These are phyloP conservation scores for Cordyceps farinosa DNA, from an alignment of 2,329 filamentous ascomycete species.

Conservation along the genomic window DNA sequence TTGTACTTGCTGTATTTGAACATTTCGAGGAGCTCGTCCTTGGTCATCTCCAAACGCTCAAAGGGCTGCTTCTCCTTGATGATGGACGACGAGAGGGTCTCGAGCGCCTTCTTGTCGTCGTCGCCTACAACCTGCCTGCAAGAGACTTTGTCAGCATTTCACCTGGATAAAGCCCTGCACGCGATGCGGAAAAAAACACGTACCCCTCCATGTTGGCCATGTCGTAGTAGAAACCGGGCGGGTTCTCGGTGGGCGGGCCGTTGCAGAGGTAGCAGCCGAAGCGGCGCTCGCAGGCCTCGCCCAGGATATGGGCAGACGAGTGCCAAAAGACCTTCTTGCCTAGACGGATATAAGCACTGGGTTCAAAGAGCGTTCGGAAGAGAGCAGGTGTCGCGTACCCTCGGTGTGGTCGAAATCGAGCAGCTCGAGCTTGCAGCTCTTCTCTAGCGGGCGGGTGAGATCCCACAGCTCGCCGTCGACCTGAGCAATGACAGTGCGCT, in stretches of 20 bases:
- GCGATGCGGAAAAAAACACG: background rate
- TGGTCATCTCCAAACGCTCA: slow-evolving; percentile 82
- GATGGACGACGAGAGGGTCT: slow-evolving; percentile 74
- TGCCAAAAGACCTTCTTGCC: slow-evolving; percentile 98
- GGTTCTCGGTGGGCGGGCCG: slow-evolving; percentile 81
- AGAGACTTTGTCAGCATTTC: slow-evolving; percentile 21
- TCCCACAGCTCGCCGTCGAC: slow-evolving; percentile 90
- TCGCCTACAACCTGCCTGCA: slow-evolving; percentile 68
- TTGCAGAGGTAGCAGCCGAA: slow-evolving; percentile 93
- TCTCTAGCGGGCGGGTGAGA: slow-evolving; percentile 83
- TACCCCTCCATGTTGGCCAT: slow-evolving; percentile 62
- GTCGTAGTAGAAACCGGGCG: slow-evolving; percentile 87
- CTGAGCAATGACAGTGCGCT: slow-evolving; percentile 81
- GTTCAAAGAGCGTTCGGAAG: background rate
- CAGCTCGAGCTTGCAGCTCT: slow-evolving; percentile 78
- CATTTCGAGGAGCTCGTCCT: slow-evolving; percentile 88
- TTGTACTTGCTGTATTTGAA: slow-evolving; percentile 99
- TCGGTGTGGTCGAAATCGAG: slow-evolving; percentile 67
- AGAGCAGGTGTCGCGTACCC: slow-evolving; percentile 23
- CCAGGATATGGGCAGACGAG: slow-evolving; percentile 91
- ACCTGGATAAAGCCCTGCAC: background rate
- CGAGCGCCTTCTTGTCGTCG: slow-evolving; percentile 81
- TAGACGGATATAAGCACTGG: slow-evolving; percentile 19
- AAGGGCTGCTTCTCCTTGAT: slow-evolving; percentile 98
- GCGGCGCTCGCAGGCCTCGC: slow-evolving; percentile 85